These are phyloP conservation scores for Penicillium goetzii DNA, from an alignment of 495 filamentous ascomycete genomes.

Conservation along the genomic window DNA sequence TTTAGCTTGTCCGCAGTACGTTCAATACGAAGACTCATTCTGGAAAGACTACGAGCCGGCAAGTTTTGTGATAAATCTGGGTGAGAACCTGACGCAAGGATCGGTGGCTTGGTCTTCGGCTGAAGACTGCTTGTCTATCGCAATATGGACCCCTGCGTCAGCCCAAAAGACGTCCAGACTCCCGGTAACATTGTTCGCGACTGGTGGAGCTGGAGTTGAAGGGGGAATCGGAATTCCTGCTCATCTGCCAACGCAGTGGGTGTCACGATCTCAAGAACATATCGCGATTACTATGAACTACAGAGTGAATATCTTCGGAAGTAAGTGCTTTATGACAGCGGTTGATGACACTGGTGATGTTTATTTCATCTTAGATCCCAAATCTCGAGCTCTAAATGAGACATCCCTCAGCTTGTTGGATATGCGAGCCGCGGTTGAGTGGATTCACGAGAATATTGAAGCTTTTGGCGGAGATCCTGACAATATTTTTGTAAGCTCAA, in stretches of 20 bases:
- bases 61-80: constrained; percentile 19
- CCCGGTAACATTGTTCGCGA: constrained; percentile 24
- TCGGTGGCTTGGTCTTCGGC: constrained; percentile 23
- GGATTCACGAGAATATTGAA: constrained; percentile 54
- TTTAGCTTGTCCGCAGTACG: constrained; percentile 22
- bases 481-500: constrained; percentile 31
- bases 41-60: constrained; percentile 23
- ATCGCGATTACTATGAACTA: constrained; percentile 59
- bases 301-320: constrained; percentile 30
- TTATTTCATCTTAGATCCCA: constrained; percentile 16
- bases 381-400: constrained; percentile 27
- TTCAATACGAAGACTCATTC: constrained; percentile 5
- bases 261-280: constrained; percentile 50
- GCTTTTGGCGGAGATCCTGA: constrained; percentile 63
- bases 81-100: constrained; percentile 17
- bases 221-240: constrained; percentile 50
- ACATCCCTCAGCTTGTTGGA: constrained; percentile 59
- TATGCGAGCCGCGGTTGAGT: constrained; percentile 61
- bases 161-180: constrained; percentile 15
- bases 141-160: constrained; percentile 26
- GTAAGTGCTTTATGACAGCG: not conserved
- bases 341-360: not conserved
- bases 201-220: constrained; percentile 19
- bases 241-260: constrained; percentile 50
- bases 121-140: constrained; percentile 28